phyloP scores from a whole-genome alignment of 2,329 filamentous ascomycete genomes.

The Apiospora saccharicola region DNA sequence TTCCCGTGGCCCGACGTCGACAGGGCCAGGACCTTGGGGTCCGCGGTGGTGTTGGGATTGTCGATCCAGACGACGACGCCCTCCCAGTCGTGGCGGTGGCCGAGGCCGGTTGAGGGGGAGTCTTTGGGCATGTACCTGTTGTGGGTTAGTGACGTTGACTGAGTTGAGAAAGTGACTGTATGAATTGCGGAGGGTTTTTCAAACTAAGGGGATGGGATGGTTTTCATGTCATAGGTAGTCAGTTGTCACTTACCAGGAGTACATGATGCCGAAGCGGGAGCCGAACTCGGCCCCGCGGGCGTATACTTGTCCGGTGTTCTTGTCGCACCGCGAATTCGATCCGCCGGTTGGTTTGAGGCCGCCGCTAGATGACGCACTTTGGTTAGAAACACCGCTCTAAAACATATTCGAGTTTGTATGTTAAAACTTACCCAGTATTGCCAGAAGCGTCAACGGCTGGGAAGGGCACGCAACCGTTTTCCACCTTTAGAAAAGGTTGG shows the following conservation, averaged over 20 bases:
- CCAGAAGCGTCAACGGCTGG: slow-evolving; percentile 62
- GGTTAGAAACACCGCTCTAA: slow-evolving; percentile 21
- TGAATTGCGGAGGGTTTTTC: slow-evolving; percentile 6
- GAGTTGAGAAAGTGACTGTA: background rate
- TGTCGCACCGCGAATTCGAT: slow-evolving; percentile 38
- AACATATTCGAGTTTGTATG: slow-evolving; percentile 2
- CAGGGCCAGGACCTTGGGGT: slow-evolving; percentile 40
- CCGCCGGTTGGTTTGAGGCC: slow-evolving; percentile 40
- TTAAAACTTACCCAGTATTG: slow-evolving; percentile 36
- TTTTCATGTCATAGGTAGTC: background rate
- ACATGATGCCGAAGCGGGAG: slow-evolving; percentile 43
- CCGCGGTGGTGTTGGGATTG: slow-evolving; percentile 31
- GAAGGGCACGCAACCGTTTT: slow-evolving; percentile 65
- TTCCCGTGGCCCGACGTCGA: slow-evolving; percentile 44
- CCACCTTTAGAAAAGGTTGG: slow-evolving; percentile 59
- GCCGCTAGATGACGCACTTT: slow-evolving; percentile 31
- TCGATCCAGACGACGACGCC: slow-evolving; percentile 44
- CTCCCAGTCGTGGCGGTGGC: slow-evolving; percentile 49
- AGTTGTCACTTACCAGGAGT: slow-evolving; percentile 37
- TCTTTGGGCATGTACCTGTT: slow-evolving; percentile 51
- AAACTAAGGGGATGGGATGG: background rate
- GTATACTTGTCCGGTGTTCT: slow-evolving; percentile 45
- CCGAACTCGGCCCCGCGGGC: slow-evolving; percentile 38
- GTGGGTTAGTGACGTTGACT: background rate
- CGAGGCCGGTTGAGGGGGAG: slow-evolving; percentile 43